Evolutionary conservation across 2,329 filamentous ascomycete species (phyloP).

Genomic region (Davidsoniella virescens): DNA sequence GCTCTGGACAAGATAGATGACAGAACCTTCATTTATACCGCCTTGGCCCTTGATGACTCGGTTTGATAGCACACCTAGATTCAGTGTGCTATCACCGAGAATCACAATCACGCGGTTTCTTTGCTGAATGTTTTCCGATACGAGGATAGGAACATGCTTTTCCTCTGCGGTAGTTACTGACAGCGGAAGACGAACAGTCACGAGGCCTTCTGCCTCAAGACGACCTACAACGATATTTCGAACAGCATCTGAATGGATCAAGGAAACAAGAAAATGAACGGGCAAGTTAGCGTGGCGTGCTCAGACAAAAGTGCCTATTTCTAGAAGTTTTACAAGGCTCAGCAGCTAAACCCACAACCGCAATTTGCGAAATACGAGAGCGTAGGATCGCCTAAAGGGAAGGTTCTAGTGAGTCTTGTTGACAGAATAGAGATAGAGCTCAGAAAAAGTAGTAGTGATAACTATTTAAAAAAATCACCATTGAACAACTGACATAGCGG

Average conservation of each 20-base stretch:
- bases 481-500: not conserved
- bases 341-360: not conserved
- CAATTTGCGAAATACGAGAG: not conserved
- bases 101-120: constrained; percentile 54
- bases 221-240: constrained; percentile 44
- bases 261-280: not conserved
- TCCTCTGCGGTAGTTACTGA: constrained; percentile 23
- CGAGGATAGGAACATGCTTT: constrained; percentile 54
- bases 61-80: constrained; percentile 60
- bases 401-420: not conserved
- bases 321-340: not conserved
- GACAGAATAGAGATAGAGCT: too few relatives aligned
- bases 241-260: constrained; percentile 36
- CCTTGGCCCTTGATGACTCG: constrained; percentile 46
- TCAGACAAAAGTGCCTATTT: not conserved
- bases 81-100: constrained; percentile 54
- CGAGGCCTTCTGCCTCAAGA: constrained; percentile 43
- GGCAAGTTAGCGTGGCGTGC: not conserved
- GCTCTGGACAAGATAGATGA: constrained; percentile 43
- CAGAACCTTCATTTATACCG: constrained; percentile 54
- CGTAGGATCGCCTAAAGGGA: too few relatives aligned
- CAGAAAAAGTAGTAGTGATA: not conserved
- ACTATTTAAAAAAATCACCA: not conserved
- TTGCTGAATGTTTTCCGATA: constrained; percentile 30
- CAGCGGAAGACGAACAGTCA: constrained; percentile 45